A percentile compares a stretch with the other conserved stretches of the same genome.
These are phyloP conservation scores for Arthrobotrys conoides DNA, from an alignment of 2,329 filamentous ascomycete genomes.

Conservation along the genomic window DNA sequence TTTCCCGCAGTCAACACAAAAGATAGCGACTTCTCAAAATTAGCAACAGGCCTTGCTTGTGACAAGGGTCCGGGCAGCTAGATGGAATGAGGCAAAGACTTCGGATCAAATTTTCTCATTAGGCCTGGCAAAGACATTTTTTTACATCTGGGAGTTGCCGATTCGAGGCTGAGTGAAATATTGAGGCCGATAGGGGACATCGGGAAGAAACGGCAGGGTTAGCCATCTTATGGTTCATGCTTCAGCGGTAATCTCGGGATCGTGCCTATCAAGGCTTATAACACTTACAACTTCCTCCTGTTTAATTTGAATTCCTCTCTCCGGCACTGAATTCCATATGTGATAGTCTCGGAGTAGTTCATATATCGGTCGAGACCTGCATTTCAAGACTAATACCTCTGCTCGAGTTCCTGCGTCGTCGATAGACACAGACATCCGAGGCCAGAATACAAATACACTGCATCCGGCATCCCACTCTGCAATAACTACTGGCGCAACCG, in stretches of 20 bases:
- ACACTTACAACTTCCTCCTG: neutral
- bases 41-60: constrained; percentile 41
- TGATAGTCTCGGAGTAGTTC: neutral
- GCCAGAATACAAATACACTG: neutral
- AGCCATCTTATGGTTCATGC: neutral
- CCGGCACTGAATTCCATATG: neutral
- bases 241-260: constrained; percentile 33
- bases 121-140: constrained; percentile 32
- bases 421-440: neutral
- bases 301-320: neutral
- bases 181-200: constrained; percentile 47
- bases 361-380: neutral
- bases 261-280: neutral
- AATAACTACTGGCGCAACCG: constrained; percentile 23
- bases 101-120: constrained; percentile 61
- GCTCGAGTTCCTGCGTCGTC: neutral
- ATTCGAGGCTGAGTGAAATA: constrained; percentile 55
- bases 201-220: constrained; percentile 59
- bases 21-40: constrained; percentile 46
- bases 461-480: too few relatives aligned
- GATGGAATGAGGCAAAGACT: constrained; percentile 55
- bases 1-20: constrained; percentile 50
- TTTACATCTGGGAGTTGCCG: constrained; percentile 35
- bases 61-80: constrained; percentile 39
- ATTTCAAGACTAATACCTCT: constrained; percentile 23